Evolutionary conservation across 805 yeast genomes (phyloP), one percentile per base, ranked within the genome.

Genomic region (Cyberlindnera xylosilytica): DNA sequence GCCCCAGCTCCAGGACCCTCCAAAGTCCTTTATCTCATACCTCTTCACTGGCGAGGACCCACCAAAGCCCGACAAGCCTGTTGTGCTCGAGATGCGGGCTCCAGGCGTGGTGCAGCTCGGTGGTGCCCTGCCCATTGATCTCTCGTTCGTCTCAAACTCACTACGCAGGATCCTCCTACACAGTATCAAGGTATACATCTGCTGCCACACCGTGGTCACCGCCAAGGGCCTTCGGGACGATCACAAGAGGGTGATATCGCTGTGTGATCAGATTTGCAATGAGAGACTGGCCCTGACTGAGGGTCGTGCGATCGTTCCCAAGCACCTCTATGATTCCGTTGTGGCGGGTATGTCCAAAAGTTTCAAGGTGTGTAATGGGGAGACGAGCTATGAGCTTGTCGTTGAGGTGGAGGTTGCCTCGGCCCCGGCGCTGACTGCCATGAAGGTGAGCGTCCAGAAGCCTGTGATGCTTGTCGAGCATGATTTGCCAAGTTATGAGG

Each of bases 401-500:
- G 43, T 41, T 2, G n/a, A 20, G 11, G 34, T 37, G 31, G 43
- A 38, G 13, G 33, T 45, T 18, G 34, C 41, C 9, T 43, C 42
- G 15, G 31, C 24, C 13, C 35, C 29, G 6, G 27, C 43, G 8
- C 22, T 37, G 22, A 3, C 23, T 12, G 17, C 17, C 6, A 28
- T 29, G 18, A n/a, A 19, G 8, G 34, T 33, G 4, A 13, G 12
- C 6, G 43, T 45, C 3, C 19, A 10, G 11, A 41, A 41, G 28
- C 20, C 32, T 5, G 36, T 45, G 6, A 30, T 41, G n/a, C 30
- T 45, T 19, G 45, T 38, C 4, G 45, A 45, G 26, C 45, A 41
- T 20, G 48, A 41, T 15, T 27, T 45, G 13, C 48, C 48, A 3
- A 22, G 38, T 19, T 45, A 45, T 31, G 48, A 45, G 8, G 48